A percentile compares a stretch with the other conserved stretches of the same genome.
Evolutionary conservation across 257 asterid genomes (phyloP).

Genomic region (Ballota nigra): DNA sequence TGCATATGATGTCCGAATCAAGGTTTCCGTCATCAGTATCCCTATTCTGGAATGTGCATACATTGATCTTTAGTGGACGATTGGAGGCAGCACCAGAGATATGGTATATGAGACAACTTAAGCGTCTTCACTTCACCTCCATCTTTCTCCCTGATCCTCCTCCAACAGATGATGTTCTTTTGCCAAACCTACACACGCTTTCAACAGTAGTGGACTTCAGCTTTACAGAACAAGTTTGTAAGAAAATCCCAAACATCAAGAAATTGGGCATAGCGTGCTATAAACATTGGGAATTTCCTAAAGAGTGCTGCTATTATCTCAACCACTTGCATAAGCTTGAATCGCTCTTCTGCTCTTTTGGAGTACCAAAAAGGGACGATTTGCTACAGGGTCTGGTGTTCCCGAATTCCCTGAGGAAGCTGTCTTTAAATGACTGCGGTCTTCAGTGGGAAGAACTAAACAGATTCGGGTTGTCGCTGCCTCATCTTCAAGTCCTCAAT

Average conservation of each 20-base stretch:
- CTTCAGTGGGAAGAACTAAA: not conserved
- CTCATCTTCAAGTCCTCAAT: not conserved
- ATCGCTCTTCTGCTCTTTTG: not conserved
- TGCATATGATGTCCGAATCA: not conserved
- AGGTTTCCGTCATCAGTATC: not conserved
- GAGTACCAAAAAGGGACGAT: not conserved
- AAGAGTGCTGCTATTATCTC: not conserved
- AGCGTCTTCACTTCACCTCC: not conserved
- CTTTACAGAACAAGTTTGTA: not conserved
- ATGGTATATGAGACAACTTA: not conserved
- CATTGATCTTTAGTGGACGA: not conserved
- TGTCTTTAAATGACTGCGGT: not conserved
- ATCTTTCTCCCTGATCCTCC: not conserved
- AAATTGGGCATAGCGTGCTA: not conserved
- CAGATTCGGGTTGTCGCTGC: not conserved
- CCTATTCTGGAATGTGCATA: not conserved
- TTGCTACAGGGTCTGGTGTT: not conserved
- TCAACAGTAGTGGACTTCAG: not conserved
- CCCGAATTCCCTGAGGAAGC: not conserved
- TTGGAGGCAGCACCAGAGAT: not conserved
- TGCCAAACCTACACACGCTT: not conserved
- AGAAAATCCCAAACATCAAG: not conserved
- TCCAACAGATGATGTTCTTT: not conserved
- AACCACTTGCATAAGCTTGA: not conserved
- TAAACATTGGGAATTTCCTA: not conserved